These are phyloP conservation scores for Canavalia gladiata DNA, from an alignment of 306 rosid genomes.

Conservation along the genomic window DNA sequence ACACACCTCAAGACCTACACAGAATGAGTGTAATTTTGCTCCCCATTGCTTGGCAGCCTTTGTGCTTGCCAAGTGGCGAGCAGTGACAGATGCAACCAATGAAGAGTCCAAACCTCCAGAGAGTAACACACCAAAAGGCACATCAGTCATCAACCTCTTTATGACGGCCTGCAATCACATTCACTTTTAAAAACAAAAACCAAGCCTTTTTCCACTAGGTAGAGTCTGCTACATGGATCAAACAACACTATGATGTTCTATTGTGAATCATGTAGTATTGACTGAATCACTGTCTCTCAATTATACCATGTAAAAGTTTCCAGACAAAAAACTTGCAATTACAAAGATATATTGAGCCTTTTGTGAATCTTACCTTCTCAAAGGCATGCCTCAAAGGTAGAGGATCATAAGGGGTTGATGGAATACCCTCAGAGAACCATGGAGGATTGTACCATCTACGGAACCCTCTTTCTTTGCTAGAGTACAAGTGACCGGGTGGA, in stretches of 20 bases:
- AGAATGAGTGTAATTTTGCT: slow-evolving; percentile 81
- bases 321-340: background rate
- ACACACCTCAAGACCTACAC: slow-evolving; percentile 83
- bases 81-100: slow-evolving; percentile 81
- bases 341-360: background rate
- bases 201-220: no score
- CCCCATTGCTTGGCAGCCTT: slow-evolving; percentile 91
- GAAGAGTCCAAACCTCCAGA: slow-evolving; percentile 92
- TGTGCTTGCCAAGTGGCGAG: slow-evolving; percentile 76
- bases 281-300: no score
- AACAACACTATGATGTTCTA: no score
- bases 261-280: no score
- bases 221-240: no score
- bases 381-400: slow-evolving; percentile 74
- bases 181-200: background rate
- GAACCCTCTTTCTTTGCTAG: slow-evolving; percentile 76
- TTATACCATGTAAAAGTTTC: background rate
- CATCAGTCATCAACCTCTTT: slow-evolving; percentile 92
- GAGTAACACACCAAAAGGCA: slow-evolving; percentile 86
- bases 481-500: slow-evolving; percentile 87
- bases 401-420: slow-evolving; percentile 85
- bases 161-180: slow-evolving; percentile 67
- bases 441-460: slow-evolving; percentile 85
- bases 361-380: slow-evolving; percentile 61
- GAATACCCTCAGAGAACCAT: slow-evolving; percentile 87